phyloP scores from a whole-genome alignment of 768 basidiomycete genomes.

The Kwoniella dejecticola region DNA sequence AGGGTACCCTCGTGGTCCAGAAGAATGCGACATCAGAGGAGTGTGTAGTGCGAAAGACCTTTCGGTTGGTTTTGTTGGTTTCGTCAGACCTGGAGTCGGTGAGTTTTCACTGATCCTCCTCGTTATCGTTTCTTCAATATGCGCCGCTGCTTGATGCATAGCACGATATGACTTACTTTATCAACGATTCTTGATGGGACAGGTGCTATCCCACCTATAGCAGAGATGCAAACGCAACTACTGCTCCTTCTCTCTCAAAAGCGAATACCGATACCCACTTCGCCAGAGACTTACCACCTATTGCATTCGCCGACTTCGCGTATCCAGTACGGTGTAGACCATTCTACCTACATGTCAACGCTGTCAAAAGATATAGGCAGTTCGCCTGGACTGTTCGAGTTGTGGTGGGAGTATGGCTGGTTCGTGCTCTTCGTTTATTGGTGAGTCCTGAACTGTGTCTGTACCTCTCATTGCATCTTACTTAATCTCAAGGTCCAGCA shows the following conservation, averaged over 20 bases:
- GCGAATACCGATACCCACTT: constrained; percentile 57
- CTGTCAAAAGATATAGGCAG: constrained; percentile 65
- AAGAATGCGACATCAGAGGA: constrained; percentile 46
- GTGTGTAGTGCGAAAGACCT: constrained; percentile 56
- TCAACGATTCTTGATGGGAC: too few species aligned
- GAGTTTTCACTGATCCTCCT: constrained; percentile 24
- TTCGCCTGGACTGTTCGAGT: constrained; percentile 60
- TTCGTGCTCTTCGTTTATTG: constrained; percentile 64
- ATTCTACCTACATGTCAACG: constrained; percentile 63
- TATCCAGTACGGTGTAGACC: constrained; percentile 67
- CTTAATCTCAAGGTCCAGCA: too few species aligned
- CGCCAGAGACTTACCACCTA: constrained; percentile 63
- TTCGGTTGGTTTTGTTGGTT: constrained; percentile 63
- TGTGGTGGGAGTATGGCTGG: constrained; percentile 61
- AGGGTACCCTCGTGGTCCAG: constrained; percentile 48
- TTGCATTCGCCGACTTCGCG: constrained; percentile 61
- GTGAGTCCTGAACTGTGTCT: constrained; percentile 52
- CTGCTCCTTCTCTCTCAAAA: constrained; percentile 60
- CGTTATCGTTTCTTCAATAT: neutral
- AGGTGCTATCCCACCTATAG: constrained; percentile 63
- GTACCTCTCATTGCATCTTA: neutral
- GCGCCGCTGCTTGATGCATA: too few species aligned
- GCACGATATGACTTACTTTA: too few species aligned
- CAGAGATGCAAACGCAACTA: constrained; percentile 66
- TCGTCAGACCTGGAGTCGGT: constrained; percentile 66